Evolutionary conservation across 768 basidiomycete genomes (phyloP), one percentile per base, ranked within the genome.

Genomic region (Lentinula sp.): DNA sequence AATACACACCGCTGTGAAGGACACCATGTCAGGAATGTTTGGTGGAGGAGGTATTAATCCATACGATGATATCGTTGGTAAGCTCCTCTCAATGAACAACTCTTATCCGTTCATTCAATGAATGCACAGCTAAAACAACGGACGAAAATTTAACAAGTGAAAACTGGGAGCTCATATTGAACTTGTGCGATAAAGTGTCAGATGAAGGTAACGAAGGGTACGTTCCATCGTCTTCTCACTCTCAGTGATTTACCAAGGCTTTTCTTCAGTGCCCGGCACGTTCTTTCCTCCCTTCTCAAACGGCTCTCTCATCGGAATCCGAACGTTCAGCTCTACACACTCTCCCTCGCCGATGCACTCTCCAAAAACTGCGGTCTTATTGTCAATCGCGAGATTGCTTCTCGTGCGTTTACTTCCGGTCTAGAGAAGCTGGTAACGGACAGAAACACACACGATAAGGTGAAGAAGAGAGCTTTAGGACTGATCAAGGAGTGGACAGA

Each of bases 151-250:
- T 95, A 61, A 95, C 95, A 0, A 80, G 82, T 59, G 96, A 97
- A 76, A 92, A 97, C 73, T 99, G 97, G 97, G 95, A 95, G 70
- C 78, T 94, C 61, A 93, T 95, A 64, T 70, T 98, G 53, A 93
- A 91, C 67, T 74, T 98, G n/a, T 97, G 95, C 67, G 97, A 99
- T 77, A 97, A 97, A 74, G 95, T 99, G 5, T 79, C 81, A 34
- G 94, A 95, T 11, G 96, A 99, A 64, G 89, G 92, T 2, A 85
- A 88, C 69, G 74, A 81, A 51, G 95, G 95, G 95, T 95, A 60
- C 63, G 84, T 73, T 15, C n/a, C 57, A 4, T 43, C 23, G n/a
- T 40, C 8, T 42, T 28, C 6, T 46, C 37, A 59, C 18, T 8
- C 45, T 59, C 59, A 28, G 37, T 57, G 48, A 58, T 57, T 32